Base-by-base conservation (phyloP, 2,329 filamentous ascomycete genomes). In the Lithohypha guttulata region DNA sequence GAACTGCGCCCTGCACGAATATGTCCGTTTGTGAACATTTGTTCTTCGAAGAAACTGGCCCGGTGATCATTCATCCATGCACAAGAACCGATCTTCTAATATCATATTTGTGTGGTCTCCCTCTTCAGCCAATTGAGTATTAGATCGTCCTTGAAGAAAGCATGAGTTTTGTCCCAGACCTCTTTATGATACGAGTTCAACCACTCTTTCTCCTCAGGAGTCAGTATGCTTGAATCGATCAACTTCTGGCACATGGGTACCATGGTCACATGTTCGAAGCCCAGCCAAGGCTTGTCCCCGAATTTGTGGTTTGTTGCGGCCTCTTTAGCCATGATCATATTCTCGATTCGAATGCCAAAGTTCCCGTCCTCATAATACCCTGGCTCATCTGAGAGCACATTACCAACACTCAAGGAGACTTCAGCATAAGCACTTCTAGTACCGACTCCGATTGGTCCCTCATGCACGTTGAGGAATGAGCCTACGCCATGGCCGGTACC, bases 201-300 rank as follows among this genome's bases (percentile, higher is more conserved):
- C 84, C 89, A 98, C 44, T 73, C 63, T 64, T 80, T 83, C 65
- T 98, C 91, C 9, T 66, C 69, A 3, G 69, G 65, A 0, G 78
- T 86, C 50, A 98, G 63, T 22, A 94, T 66, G 36, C 58, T 68
- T 39, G 72, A 65, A 52, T 96, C 83, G 47, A 94, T 86, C 48
- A 98, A 66, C 45, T 85, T 95, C 45, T 79, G 75, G 63, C 89
- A 95, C 62, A 94, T 86, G 0, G 91, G 91, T 13, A 89, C 85
- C 85, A 98, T 85, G 0, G 91, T 98, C 49, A 96, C 86, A 60
- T 93, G 84, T 65, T 98, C 89, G 51, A 98, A 98, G 3, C 87
- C 86, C 23, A 96, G 68, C 63, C 84, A 98, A 2, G 87, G 81
- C 65, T 93, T 94, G 53, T 94, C 89, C 14, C 87, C 89, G 56